Evolutionary conservation across 768 basidiomycete species (phyloP), one percentile per base, ranked within the genome.

Genomic region (Amanita phalloides): DNA sequence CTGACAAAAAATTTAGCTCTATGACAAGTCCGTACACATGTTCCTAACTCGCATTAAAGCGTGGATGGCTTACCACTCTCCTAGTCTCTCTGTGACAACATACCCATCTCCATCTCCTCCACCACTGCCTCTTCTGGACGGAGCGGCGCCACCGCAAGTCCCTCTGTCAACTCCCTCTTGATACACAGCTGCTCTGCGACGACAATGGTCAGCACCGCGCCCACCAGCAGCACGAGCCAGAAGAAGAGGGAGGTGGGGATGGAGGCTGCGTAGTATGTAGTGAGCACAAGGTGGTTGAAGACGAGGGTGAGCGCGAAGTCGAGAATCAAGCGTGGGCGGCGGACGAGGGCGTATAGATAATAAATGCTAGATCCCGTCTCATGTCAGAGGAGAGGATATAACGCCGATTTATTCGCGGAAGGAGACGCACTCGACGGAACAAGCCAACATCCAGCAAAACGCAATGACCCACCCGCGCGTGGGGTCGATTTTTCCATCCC

Each of bases 121-220:
- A 62, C 71, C 59, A 79, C 81, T 41, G 4, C 33, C 33, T 82
- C 76, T 38, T 81, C 78, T 17, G 62, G 60, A 28, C 74, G 76
- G 8, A 71, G 61, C 46, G 71, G 65, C 36, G 69, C 65, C 36
- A 87, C 74, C 17, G 68, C 72, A 54, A 95, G 66, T 6, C 91
- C 92, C 62, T 94, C 90, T 17, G 71, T 69, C 90, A 96, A 90
- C 68, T 96, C 92, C 39, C 92, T 72, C 59, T 78, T 82, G 25
- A 95, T 87, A 62, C 95, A 94, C 25, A 96, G 72, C 60, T 97
- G 92, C 63, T 99, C 96, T 1, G 91, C 88, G 10, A 84, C 65
- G 49, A 92, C 73, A 55, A 97, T 78, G 54, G 83, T 87, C 36
- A 84, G 58, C n/a, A 79, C 70, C 6, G 90, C 76, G 41, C 89